Base-by-base conservation (phyloP, 176 grass and related monocot genomes). In the Musa beccarii region DNA sequence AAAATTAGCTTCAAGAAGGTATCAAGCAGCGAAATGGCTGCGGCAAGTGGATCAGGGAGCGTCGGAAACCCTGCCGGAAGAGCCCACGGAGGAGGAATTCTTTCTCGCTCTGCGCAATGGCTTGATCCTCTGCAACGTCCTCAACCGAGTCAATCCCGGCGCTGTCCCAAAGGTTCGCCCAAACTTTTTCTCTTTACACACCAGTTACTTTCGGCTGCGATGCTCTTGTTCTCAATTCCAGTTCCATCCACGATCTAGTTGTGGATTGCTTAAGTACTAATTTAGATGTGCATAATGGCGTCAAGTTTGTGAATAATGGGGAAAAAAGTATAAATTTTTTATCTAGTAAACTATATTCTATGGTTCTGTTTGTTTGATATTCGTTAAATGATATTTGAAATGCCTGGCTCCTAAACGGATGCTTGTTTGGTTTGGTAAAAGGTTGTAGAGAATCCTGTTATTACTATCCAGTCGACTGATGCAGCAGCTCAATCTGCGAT, bases 401-500 rank as follows among this genome's bases (percentile, higher is more conserved):
- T 15, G 51, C 24, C 20, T 74, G 22, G 10, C 26, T 75, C 57
- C 14, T 57, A 59, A 74, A 75, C 2, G 8, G 9, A 19, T 26
- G 8, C 17, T 49, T 75, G 9, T 57, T 57, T 52, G 25, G 59
- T 15, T 65, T 50, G 17, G 4, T 51, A 29, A 51, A 43, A 96
- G 92, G 88, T 96, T 14, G 92, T 96, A 54, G 88, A 96, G 74
- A 96, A 89, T 70, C 92, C 92, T 24, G 3, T 81, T 71, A 21
- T 85, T 17, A 24, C 88, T 9, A 76, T 91, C 21, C 86, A 91
- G 71, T 89, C 83, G 6, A 84, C 71, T 0, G 92, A 96, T 73
- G 88, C 86, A 22, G 88, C 92, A 50, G 92, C 92, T 9, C 92
- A 96, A 57, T 96, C 86, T 12, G 92, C 88, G 0, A 96, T 96